Evolutionary conservation across 495 filamentous ascomycete genomes (phyloP).

Genomic region (Xylaria bambusicola): DNA sequence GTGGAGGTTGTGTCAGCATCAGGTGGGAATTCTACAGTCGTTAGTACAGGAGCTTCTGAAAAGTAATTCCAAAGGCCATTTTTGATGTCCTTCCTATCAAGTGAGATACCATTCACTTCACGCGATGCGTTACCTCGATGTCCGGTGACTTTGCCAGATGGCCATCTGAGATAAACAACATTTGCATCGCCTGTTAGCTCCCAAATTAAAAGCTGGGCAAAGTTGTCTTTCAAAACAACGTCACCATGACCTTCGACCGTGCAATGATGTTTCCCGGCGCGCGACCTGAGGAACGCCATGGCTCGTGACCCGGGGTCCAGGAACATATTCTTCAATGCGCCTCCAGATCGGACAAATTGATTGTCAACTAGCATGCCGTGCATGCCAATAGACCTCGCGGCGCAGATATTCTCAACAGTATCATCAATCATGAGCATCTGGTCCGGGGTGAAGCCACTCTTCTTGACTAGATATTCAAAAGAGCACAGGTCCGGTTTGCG

Average conservation of each 20-base stretch:
- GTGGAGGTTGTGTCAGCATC: slow-evolving; percentile 29
- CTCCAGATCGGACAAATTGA: neutral
- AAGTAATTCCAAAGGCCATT: slow-evolving; percentile 24
- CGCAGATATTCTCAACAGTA: slow-evolving; percentile 25
- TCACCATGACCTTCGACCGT: slow-evolving; percentile 7
- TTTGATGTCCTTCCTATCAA: neutral
- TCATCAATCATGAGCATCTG: slow-evolving; percentile 30
- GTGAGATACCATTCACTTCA: neutral
- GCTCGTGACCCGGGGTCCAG: slow-evolving; percentile 10
- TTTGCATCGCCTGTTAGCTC: slow-evolving; percentile 22
- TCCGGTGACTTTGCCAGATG: slow-evolving; percentile 14
- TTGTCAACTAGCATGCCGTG: slow-evolving; percentile 14
- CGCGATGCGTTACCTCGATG: neutral
- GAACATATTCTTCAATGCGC: slow-evolving; percentile 11
- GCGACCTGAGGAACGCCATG: slow-evolving; percentile 7
- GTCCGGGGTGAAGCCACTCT: slow-evolving; percentile 20
- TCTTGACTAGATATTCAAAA: slow-evolving; percentile 24
- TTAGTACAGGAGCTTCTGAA: slow-evolving; percentile 14
- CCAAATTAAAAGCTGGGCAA: slow-evolving; percentile 27
- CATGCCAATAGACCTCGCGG: slow-evolving; percentile 27
- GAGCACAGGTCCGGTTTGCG: slow-evolving; percentile 32
- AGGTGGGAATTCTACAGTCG: slow-evolving; percentile 18
- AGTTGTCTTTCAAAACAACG: slow-evolving; percentile 25
- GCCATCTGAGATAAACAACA: slow-evolving; percentile 25
- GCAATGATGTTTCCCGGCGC: slow-evolving; percentile 17